Evolutionary conservation across 345 rosid species (phyloP).

Genomic region (Cardamine resedifolia): DNA sequence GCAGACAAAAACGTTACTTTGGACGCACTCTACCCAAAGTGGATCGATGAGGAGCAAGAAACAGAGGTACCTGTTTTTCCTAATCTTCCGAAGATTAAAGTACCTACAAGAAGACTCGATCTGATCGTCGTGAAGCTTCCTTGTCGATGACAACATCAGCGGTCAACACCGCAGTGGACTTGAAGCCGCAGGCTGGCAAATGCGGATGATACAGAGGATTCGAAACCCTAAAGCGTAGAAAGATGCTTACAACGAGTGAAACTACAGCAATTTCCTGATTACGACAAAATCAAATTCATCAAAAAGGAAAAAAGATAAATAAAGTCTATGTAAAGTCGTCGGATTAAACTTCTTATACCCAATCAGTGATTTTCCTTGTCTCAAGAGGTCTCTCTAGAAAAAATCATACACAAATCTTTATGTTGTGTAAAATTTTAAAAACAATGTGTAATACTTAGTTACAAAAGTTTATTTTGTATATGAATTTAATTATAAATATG

Average conservation of each 20-base stretch:
- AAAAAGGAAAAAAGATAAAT: no score
- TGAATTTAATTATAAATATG: no score
- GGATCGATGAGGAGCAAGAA: slow-evolving; percentile 98
- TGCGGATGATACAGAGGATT: slow-evolving; percentile 75
- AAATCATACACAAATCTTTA: no score
- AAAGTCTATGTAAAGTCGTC: no score
- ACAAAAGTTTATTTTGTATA: no score
- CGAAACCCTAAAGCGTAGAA: slow-evolving; percentile 95
- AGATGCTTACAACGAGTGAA: slow-evolving; percentile 97
- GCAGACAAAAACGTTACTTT: slow-evolving; percentile 62
- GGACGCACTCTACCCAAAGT: slow-evolving; percentile 86
- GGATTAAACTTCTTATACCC: no score
- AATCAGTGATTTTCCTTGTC: no score
- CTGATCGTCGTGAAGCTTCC: slow-evolving; percentile 89
- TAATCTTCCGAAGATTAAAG: slow-evolving; percentile 56
- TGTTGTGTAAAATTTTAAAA: no score
- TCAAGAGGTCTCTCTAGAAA: no score
- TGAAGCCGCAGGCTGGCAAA: slow-evolving; percentile 91
- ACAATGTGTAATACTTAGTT: no score
- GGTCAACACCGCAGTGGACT: slow-evolving; percentile 79
- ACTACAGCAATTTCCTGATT: slow-evolving; percentile 93
- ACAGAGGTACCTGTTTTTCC: slow-evolving; percentile 80
- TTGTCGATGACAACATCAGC: slow-evolving; percentile 75
- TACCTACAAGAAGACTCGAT: slow-evolving; percentile 68
- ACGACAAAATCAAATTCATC: slow-evolving; percentile 90